Conservation (phyloP, 148 eudicot genomes). For the Simmondsia chinensis region DNA sequence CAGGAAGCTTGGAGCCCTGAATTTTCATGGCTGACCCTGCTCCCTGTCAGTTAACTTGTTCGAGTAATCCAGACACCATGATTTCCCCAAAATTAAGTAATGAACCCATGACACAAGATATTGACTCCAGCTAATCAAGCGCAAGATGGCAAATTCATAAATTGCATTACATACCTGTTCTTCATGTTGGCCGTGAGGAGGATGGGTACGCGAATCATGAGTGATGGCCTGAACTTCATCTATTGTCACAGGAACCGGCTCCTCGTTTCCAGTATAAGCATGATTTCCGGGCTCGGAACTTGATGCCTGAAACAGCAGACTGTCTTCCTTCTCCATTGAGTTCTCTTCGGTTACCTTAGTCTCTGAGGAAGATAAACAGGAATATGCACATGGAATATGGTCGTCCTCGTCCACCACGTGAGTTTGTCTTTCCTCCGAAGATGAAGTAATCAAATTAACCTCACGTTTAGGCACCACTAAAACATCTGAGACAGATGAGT, state of each 20-base stretch:
- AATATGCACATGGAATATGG: constrained; percentile 5
- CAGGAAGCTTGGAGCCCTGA: too few relatives aligned
- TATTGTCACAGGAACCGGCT: constrained; percentile 13
- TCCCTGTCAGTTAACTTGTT: too few relatives aligned
- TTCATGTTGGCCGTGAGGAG: constrained; percentile 14
- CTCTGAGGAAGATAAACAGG: constrained; percentile 9
- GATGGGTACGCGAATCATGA: constrained; percentile 21
- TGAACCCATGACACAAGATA: too few relatives aligned
- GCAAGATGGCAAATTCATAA: too few relatives aligned
- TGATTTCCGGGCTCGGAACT: constrained; percentile 9
- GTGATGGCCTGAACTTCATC: constrained; percentile 15
- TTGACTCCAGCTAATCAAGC: too few relatives aligned
- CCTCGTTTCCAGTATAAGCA: constrained; percentile 18
- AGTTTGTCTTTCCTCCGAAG: constrained; percentile 10
- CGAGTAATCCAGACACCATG: too few relatives aligned
- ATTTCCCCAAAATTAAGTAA: too few relatives aligned
- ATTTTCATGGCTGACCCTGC: too few relatives aligned
- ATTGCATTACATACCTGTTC: constrained; percentile 28
- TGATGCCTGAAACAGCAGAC: constrained; percentile 13
- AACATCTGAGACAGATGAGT: neutral
- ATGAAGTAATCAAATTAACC: neutral
- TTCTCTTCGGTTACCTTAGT: constrained; percentile 12
- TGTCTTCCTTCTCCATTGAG: constrained; percentile 7
- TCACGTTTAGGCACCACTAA: constrained; percentile 5
- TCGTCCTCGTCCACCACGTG: constrained; percentile 6